A percentile compares a stretch with the other conserved stretches of the same genome.
phyloP scores from a whole-genome alignment of 108 stramenopile species.

The Schizochytrium sp. region DNA sequence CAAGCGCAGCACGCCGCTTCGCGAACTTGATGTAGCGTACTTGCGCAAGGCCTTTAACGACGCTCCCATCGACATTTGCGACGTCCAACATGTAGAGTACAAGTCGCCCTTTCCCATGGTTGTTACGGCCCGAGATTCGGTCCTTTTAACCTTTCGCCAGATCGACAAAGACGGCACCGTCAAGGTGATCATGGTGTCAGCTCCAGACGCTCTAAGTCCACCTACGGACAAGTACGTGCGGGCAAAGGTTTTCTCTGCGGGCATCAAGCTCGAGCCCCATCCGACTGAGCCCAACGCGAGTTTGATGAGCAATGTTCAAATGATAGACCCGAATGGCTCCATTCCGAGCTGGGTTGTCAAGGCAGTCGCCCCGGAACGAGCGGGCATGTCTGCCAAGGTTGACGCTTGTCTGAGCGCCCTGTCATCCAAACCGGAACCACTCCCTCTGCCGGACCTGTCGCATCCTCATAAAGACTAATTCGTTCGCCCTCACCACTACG shows the following conservation, averaged over 20 bases:
- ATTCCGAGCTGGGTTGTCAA: neutral
- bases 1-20: neutral
- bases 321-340: slow-evolving; percentile 10
- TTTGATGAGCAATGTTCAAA: neutral
- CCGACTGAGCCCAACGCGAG: neutral
- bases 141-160: neutral
- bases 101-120: neutral
- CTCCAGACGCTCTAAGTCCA: neutral
- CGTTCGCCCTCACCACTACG: neutral
- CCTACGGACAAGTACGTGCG: neutral
- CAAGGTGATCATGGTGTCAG: neutral
- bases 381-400: neutral
- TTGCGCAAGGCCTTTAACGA: neutral
- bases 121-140: neutral
- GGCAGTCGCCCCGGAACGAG: neutral
- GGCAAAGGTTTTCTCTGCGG: neutral
- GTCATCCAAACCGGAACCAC: neutral
- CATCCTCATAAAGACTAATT: neutral
- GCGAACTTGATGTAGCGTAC: neutral
- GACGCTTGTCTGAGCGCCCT: neutral
- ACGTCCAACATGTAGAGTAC: neutral
- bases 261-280: neutral
- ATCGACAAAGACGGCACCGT: neutral
- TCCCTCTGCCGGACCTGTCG: neutral
- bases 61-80: neutral